These are phyloP conservation scores for Laguncularia racemosa DNA, from an alignment of 345 rosid genomes.

Conservation along the genomic window DNA sequence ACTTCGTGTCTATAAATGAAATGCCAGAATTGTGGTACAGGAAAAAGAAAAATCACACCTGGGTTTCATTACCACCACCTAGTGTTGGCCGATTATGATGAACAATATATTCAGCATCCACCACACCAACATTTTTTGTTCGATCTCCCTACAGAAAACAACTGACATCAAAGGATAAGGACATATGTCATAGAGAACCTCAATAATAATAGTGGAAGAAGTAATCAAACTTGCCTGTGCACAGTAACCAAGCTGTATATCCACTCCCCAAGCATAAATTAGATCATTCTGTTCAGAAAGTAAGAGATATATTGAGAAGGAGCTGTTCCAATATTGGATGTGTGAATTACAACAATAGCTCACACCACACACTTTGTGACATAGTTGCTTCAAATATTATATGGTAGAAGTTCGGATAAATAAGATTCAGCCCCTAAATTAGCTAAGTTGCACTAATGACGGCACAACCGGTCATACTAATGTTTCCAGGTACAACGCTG, in stretches of 20 bases:
- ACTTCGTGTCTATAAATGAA: too few relatives aligned
- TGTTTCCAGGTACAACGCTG: too few relatives aligned
- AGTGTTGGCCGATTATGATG: constrained; percentile 60
- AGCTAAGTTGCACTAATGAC: too few relatives aligned
- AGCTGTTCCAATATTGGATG: neutral
- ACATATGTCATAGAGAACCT: neutral
- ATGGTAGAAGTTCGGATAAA: too few relatives aligned
- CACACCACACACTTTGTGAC: neutral
- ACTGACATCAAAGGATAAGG: constrained; percentile 4
- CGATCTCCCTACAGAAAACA: constrained; percentile 49
- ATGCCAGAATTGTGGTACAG: neutral
- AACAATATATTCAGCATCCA: constrained; percentile 57
- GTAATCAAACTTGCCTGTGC: constrained; percentile 41
- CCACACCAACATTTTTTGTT: constrained; percentile 46
- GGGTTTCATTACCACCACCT: constrained; percentile 24
- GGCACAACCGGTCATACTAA: too few relatives aligned
- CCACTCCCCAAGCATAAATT: constrained; percentile 76
- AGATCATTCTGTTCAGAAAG: constrained; percentile 40
- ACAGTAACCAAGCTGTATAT: constrained; percentile 61
- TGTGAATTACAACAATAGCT: neutral
- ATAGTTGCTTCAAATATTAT: too few relatives aligned
- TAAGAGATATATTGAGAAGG: neutral
- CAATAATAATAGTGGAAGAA: neutral
- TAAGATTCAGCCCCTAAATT: too few relatives aligned
- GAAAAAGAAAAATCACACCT: constrained; percentile 18